Percentiles rank a stretch among this genome's conserved stretches.
phyloP scores from a whole-genome alignment of 768 basidiomycete species.

The Termitomyces sp. region DNA sequence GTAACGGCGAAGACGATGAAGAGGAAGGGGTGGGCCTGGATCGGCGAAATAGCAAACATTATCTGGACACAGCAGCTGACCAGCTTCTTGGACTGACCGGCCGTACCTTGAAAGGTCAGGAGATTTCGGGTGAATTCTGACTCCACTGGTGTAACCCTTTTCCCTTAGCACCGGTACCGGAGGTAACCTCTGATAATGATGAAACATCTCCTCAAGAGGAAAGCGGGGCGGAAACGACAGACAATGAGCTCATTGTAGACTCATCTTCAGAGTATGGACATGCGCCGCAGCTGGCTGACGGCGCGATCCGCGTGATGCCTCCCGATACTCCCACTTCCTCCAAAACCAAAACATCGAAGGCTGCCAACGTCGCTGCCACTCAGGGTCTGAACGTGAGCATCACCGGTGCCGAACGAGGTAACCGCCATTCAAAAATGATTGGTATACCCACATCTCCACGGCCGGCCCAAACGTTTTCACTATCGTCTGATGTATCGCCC shows the following conservation, averaged over 20 bases:
- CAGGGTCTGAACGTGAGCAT: slow-evolving; percentile 68
- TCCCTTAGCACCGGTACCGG: slow-evolving; percentile 43
- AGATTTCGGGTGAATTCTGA: background rate
- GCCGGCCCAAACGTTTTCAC: slow-evolving; percentile 21
- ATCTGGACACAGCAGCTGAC: slow-evolving; percentile 80
- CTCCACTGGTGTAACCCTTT: slow-evolving; percentile 14
- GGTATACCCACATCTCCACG: slow-evolving; percentile 58
- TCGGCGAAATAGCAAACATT: slow-evolving; percentile 79
- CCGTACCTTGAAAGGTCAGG: slow-evolving; percentile 55
- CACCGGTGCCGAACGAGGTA: slow-evolving; percentile 43
- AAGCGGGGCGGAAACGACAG: slow-evolving; percentile 70
- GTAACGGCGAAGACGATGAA: slow-evolving; percentile 18
- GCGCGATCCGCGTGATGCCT: slow-evolving; percentile 27
- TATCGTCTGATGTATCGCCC: slow-evolving; percentile 18
- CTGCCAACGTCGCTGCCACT: slow-evolving; percentile 56
- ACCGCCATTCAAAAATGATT: slow-evolving; percentile 59
- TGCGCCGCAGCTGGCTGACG: slow-evolving; percentile 17
- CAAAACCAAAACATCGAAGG: slow-evolving; percentile 42
- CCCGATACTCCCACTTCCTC: slow-evolving; percentile 37
- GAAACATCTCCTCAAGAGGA: slow-evolving; percentile 64
- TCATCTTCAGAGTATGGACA: slow-evolving; percentile 42
- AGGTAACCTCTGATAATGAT: slow-evolving; percentile 66
- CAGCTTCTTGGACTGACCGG: slow-evolving; percentile 74
- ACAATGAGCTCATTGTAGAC: slow-evolving; percentile 46
- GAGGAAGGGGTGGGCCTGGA: slow-evolving; percentile 32